These are phyloP conservation scores for Halophytophthora polymorphica DNA, from an alignment of 352 stramenopile genomes.

Conservation along the genomic window DNA sequence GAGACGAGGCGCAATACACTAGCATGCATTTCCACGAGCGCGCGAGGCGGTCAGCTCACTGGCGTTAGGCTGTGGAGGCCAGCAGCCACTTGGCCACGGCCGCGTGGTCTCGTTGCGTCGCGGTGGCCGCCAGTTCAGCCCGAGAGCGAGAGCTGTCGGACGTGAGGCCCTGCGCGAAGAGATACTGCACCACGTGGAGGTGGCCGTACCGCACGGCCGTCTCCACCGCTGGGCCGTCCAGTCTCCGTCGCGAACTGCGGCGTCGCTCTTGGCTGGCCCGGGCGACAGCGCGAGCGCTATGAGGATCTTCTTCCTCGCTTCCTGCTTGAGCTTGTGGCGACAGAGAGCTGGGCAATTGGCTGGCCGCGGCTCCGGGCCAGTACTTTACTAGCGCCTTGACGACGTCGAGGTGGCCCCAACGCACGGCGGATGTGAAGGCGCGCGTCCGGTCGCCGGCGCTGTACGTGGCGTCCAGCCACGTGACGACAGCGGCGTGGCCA, in stretches of 20 bases:
- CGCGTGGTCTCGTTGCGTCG: constrained; percentile 12
- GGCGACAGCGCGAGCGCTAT: constrained; percentile 1
- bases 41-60: too few relatives aligned
- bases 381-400: constrained; percentile 26
- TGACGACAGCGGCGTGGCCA: constrained; percentile 19
- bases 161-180: constrained; percentile 24
- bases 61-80: constrained; percentile 10
- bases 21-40: background rate
- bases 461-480: constrained; percentile 21
- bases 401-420: constrained; percentile 26
- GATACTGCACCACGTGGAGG: constrained; percentile 27
- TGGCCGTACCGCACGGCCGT: constrained; percentile 26
- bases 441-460: constrained; percentile 16
- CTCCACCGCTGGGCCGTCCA: constrained; percentile 25
- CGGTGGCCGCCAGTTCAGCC: constrained; percentile 16
- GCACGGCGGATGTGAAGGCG: constrained; percentile 27
- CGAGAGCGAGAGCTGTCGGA: constrained; percentile 22
- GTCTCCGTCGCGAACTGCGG: constrained; percentile 16
- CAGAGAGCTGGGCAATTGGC: background rate
- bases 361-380: constrained; percentile 13
- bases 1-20: background rate
- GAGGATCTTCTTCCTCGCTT: constrained; percentile 6
- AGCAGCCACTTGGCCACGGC: constrained; percentile 21
- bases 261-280: constrained; percentile 16
- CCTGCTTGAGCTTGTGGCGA: too few relatives aligned